Conservation (phyloP, 768 basidiomycete species). For the Leccinellum luteum region DNA sequence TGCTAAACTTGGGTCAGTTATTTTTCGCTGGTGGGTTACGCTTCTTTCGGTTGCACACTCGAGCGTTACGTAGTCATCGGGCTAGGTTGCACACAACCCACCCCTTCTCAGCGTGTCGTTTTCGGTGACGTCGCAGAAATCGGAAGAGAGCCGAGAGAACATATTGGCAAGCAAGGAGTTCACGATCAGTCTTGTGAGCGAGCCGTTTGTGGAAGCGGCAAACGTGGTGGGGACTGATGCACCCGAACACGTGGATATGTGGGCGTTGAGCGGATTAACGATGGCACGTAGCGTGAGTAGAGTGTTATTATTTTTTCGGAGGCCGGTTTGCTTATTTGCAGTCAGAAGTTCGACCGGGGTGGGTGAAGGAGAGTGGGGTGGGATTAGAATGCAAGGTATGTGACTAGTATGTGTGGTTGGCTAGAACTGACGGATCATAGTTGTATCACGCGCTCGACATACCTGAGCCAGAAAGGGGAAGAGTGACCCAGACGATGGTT, state of each 20-base stretch:
- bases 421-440: slow-evolving; percentile 30
- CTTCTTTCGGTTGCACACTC: slow-evolving; percentile 13
- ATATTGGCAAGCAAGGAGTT: slow-evolving; percentile 66
- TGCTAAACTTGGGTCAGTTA: slow-evolving; percentile 37
- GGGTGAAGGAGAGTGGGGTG: slow-evolving; percentile 57
- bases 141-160: slow-evolving; percentile 65
- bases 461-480: slow-evolving; percentile 34
- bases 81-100: slow-evolving; percentile 56
- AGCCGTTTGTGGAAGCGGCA: slow-evolving; percentile 57
- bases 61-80: slow-evolving; percentile 6
- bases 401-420: slow-evolving; percentile 17
- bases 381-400: slow-evolving; percentile 61
- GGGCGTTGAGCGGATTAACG: slow-evolving; percentile 59
- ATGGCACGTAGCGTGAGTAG: slow-evolving; percentile 49
- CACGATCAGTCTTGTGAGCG: slow-evolving; percentile 69
- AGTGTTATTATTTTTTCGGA: slow-evolving; percentile 5
- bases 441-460: slow-evolving; percentile 53
- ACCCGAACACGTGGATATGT: slow-evolving; percentile 52
- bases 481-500: slow-evolving; percentile 43
- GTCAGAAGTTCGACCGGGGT: slow-evolving; percentile 48
- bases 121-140: slow-evolving; percentile 39
- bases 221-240: slow-evolving; percentile 56
- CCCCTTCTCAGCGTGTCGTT: slow-evolving; percentile 66
- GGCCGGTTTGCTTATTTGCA: slow-evolving; percentile 23
- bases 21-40: slow-evolving; percentile 54